Evolutionary conservation across 441 rosid genomes (phyloP), one percentile per base, ranked within the genome.

Genomic region (Gossypium trilobum): DNA sequence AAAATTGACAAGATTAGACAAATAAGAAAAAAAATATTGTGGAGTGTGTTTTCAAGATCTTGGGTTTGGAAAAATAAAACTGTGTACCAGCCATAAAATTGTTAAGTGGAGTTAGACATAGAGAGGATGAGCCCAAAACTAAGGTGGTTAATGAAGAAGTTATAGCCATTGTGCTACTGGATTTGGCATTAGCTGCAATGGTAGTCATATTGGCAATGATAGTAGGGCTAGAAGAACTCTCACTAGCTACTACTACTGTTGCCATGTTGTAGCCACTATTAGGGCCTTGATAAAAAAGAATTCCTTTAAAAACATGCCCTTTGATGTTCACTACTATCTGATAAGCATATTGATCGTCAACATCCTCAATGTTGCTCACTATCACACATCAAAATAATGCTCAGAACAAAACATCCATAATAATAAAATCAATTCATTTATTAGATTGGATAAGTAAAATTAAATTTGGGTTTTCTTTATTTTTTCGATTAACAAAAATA

Each of bases 261-360:
- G 31, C 31, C 31, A 29, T 16, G 56, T 16, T 5, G 10, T 14
- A 27, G 25, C 50, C 23, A n/a, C 48, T 6, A 2, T 93, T 93
- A 39, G 86, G 90, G 27, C 95, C 96, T 59, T 86, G 95, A 83
- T 93, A 96, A 64, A 91, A 91, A 67, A 91, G 86, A 77, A 93
- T 83, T 68, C 98, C 97, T 71, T 85, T 91, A 77, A 93, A 91
- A 20, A 93, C 78, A 71, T 88, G 97, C 8, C 98, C 96, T 17
- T 88, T 89, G 0, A 93, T 89, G 79, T 83, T 89, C 66, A 93
- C 91, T 0, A 87, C 86, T 19, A 97, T 87, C 79, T 91, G 93
- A 77, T 93, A 93, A 31, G 96, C 97, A 36, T 78, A 87, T 73
- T 85, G 88, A 11, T 93, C 94, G 2, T 89, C 93, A 16, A 63